Base-by-base conservation (phyloP, 331 rosid species). In the Cydonia oblonga region DNA sequence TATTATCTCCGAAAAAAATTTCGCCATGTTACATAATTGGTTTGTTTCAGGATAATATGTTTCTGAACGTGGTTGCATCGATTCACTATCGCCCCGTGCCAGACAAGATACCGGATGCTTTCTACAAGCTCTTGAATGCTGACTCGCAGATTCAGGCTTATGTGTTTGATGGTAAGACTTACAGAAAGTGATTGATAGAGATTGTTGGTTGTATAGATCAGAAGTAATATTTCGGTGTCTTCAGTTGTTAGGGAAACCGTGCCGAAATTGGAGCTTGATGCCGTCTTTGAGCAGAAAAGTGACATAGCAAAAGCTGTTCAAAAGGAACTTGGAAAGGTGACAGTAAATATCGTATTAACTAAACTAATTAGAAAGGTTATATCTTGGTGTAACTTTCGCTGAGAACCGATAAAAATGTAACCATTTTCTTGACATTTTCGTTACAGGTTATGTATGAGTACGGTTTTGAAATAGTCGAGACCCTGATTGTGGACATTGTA, bases 191-290 rank as follows among this genome's bases (percentile, higher is more conserved):
- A 42, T 71, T 80, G 74, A 42, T 64, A 32, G 40, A 24, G 59
- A 29, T n/a, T 62, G 40, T 53, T 30, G 72, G 26, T 7, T 51
- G 10, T 49, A n/a, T 57, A 42, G 58, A 64, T 35, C 66, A 29
- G 25, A 23, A 69, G 57, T 80, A 57, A 73, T 77, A 24, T 29
- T 71, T 58, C 46, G 46, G 46, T 81, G 24, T 69, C 51, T 84
- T 78, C 69, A 90, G 96, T 86, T 75, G 85, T 90, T 33, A 82
- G 95, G 71, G 97, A 88, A 46, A 90, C 87, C 73, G 95, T 90
- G 19, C 92, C 92, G 2, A 92, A 92, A 79, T 62, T 88, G 84
- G 93, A 92, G 46, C 63, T 89, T 80, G 95, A 90, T 87, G 62
- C 86, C 22, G 89, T 82, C 72, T 90, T 86, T 64, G 96, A 88